Evolutionary conservation across 2,329 filamentous ascomycete genomes (phyloP).

Genomic region (Epichloe sylvatica): DNA sequence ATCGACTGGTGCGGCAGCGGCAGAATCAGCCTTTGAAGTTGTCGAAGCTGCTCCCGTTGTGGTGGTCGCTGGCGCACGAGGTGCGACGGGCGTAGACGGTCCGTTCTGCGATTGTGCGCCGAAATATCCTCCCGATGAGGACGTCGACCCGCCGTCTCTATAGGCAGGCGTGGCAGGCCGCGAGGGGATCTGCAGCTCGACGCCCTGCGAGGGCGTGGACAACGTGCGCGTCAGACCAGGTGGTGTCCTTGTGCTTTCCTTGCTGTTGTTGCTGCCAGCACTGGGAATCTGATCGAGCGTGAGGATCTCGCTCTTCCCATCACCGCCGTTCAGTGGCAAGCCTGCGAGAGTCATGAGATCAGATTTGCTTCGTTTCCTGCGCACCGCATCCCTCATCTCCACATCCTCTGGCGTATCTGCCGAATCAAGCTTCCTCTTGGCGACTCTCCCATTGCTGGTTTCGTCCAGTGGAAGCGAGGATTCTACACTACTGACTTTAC

Average conservation of each 20-base stretch:
- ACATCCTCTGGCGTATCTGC: slow-evolving; percentile 20
- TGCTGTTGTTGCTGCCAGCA: slow-evolving; percentile 11
- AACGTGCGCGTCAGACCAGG: slow-evolving; percentile 27
- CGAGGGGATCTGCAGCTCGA: slow-evolving; percentile 50
- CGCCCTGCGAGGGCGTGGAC: slow-evolving; percentile 40
- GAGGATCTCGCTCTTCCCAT: slow-evolving; percentile 10
- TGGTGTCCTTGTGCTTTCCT: slow-evolving; percentile 6
- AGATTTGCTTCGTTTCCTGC: slow-evolving; percentile 33
- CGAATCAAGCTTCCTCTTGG: slow-evolving; percentile 21
- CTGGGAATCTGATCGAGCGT: slow-evolving; percentile 8
- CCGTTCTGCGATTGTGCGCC: slow-evolving; percentile 4
- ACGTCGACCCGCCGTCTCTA: slow-evolving; percentile 27
- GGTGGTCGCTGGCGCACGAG: slow-evolving; percentile 12
- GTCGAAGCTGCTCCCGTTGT: slow-evolving; percentile 3
- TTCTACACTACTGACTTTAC: slow-evolving; percentile 7
- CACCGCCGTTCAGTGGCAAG: not conserved
- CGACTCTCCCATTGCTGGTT: slow-evolving; percentile 5
- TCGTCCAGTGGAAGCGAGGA: slow-evolving; percentile 7
- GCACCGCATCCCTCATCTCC: slow-evolving; percentile 21
- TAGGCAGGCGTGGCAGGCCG: slow-evolving; percentile 45
- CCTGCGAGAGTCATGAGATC: slow-evolving; percentile 14
- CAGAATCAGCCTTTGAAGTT: not conserved
- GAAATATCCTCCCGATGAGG: slow-evolving; percentile 19
- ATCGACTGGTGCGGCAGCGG: slow-evolving; percentile 29
- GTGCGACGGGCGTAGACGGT: slow-evolving; percentile 16